phyloP scores from a whole-genome alignment of 2,329 filamentous ascomycete species.

The Daldinia sp. region DNA sequence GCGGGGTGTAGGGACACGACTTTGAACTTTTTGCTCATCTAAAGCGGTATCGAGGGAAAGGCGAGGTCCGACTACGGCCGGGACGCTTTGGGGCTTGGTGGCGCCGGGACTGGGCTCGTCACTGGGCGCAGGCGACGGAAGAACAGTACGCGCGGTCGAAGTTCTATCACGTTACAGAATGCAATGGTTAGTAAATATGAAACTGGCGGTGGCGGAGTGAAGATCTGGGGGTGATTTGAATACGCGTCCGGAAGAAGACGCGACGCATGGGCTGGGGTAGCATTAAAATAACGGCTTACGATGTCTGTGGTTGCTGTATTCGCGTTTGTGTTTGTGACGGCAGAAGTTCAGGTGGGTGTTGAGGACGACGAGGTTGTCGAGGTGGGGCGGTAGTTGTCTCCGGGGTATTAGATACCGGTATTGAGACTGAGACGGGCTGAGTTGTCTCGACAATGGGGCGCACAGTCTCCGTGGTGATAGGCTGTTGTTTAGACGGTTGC shows the following conservation, averaged over 20 bases:
- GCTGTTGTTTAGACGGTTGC: constrained; percentile 35
- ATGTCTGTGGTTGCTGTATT: constrained; percentile 12
- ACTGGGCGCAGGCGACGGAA: constrained; percentile 73
- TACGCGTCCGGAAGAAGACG: background rate
- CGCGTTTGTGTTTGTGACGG: constrained; percentile 35
- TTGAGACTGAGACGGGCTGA: constrained; percentile 26
- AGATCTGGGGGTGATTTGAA: background rate
- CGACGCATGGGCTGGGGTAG: background rate
- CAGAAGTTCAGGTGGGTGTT: constrained; percentile 14
- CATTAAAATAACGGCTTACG: constrained; percentile 41
- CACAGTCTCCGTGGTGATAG: constrained; percentile 21
- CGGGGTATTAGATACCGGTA: constrained; percentile 18
- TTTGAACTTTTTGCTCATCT: constrained; percentile 30
- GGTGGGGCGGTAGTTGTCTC: constrained; percentile 23
- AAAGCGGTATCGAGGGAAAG: constrained; percentile 44
- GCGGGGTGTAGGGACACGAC: constrained; percentile 21
- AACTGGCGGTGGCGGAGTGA: background rate
- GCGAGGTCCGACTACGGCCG: constrained; percentile 46
- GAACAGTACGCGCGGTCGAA: constrained; percentile 52
- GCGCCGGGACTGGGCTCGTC: constrained; percentile 67
- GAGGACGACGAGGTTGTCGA: constrained; percentile 12
- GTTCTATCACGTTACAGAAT: constrained; percentile 33
- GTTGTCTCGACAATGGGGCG: constrained; percentile 27
- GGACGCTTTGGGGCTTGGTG: constrained; percentile 46
- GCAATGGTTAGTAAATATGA: constrained; percentile 31